Percentiles rank a stretch among this genome's conserved stretches.
These are phyloP conservation scores for Pythium angustatum DNA, from an alignment of 352 stramenopile species.

Conservation along the genomic window DNA sequence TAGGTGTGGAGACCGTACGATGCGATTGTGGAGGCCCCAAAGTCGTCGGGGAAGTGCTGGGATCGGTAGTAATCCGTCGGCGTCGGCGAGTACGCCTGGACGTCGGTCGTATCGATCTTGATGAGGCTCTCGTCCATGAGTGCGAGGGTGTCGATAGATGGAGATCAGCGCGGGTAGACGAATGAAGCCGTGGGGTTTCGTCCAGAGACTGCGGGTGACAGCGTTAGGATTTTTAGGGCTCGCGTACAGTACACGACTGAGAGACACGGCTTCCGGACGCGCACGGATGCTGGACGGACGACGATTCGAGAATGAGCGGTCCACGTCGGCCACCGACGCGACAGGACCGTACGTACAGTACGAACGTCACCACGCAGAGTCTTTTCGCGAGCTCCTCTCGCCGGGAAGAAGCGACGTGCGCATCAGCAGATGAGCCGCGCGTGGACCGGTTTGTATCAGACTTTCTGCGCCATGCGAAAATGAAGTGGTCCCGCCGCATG, in stretches of 20 bases:
- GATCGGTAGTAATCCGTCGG: neutral
- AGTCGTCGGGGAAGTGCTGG: neutral
- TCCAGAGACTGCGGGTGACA: no score
- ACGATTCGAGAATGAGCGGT: no score
- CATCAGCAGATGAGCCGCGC: conserved; percentile 5
- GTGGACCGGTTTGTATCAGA: conserved; percentile 11
- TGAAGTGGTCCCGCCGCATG: neutral
- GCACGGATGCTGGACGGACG: no score
- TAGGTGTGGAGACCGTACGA: neutral
- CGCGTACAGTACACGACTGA: no score
- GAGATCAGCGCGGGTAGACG: neutral
- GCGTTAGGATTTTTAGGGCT: no score
- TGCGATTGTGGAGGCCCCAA: neutral
- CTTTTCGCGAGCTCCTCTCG: no score
- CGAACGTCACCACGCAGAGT: conserved; percentile 4
- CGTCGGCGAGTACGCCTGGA: neutral
- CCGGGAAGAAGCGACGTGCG: neutral
- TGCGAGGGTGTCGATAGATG: neutral
- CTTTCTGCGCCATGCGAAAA: neutral
- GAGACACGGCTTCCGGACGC: no score
- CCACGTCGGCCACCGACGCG: no score
- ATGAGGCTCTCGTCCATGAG: conserved; percentile 4
- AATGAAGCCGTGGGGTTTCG: neutral
- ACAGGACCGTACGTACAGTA: neutral
- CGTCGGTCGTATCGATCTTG: conserved; percentile 4